Evolutionary conservation across 345 rosid genomes (phyloP).

Genomic region (Citrus reticulata): DNA sequence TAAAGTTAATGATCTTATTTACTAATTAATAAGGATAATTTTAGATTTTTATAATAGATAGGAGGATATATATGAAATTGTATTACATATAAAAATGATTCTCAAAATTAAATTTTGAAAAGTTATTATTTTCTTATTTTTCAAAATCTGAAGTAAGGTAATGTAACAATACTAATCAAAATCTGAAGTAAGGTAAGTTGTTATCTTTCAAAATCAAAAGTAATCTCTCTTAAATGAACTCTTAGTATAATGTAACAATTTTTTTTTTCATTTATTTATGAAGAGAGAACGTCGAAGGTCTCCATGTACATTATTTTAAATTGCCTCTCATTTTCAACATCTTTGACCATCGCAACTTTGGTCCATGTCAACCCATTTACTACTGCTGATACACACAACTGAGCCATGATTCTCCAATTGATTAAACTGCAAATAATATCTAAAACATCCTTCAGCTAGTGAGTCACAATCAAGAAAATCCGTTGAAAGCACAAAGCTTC

Average conservation of each 20-base stretch:
- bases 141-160: no score
- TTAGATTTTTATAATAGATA: no score
- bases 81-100: no score
- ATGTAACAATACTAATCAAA: no score
- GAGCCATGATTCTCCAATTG: background rate
- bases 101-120: no score
- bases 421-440: background rate
- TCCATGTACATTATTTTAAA: background rate
- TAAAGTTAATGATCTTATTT: no score
- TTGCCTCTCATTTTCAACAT: background rate
- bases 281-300: background rate
- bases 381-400: background rate
- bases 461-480: background rate
- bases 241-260: background rate
- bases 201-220: no score
- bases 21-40: no score
- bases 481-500: background rate
- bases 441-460: background rate
- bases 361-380: background rate
- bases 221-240: background rate
- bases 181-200: no score
- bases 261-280: background rate
- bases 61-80: no score
- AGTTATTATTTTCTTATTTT: fast-evolving
- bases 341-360: background rate